A percentile compares a stretch with the other conserved stretches of the same genome.
Evolutionary conservation across 1,284 basidiomycete genomes (phyloP).

Genomic region (Cutaneotrichosporon dermatis): DNA sequence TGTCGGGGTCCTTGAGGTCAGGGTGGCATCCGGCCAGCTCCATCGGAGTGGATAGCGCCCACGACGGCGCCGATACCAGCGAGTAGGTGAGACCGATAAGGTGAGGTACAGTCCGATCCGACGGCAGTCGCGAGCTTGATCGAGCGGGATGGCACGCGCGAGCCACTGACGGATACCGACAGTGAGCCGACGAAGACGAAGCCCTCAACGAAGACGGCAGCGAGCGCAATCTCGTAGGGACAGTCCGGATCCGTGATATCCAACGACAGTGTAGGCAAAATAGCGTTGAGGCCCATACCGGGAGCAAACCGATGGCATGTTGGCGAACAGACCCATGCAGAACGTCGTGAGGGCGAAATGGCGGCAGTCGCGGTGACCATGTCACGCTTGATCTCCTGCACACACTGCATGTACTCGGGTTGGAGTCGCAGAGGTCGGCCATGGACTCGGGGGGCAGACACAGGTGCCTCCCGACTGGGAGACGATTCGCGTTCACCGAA

Average conservation of each 20-base stretch:
- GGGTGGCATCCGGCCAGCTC: slow-evolving; percentile 72
- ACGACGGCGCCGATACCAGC: slow-evolving; percentile 73
- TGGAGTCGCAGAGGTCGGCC: slow-evolving; percentile 51
- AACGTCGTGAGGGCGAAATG: slow-evolving; percentile 63
- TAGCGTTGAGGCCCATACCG: slow-evolving; percentile 81
- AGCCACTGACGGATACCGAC: slow-evolving; percentile 87
- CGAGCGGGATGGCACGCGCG: slow-evolving; percentile 79
- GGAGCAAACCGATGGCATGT: slow-evolving; percentile 51
- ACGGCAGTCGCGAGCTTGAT: slow-evolving; percentile 77
- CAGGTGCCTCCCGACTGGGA: slow-evolving; percentile 75
- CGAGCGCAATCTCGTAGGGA: slow-evolving; percentile 76
- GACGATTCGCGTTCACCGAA: slow-evolving; percentile 56
- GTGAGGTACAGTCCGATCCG: slow-evolving; percentile 74
- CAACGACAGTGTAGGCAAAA: slow-evolving; percentile 85
- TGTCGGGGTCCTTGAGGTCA: slow-evolving; percentile 27
- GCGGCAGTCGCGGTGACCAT: slow-evolving; percentile 62
- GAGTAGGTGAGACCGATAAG: slow-evolving; percentile 54
- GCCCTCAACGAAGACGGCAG: slow-evolving; percentile 81
- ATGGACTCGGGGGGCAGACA: slow-evolving; percentile 56
- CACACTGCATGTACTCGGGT: slow-evolving; percentile 64
- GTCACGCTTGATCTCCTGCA: slow-evolving; percentile 64
- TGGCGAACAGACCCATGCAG: slow-evolving; percentile 39
- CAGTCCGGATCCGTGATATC: slow-evolving; percentile 64
- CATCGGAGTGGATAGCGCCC: slow-evolving; percentile 67
- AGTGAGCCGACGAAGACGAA: slow-evolving; percentile 80